Base-by-base conservation (phyloP, 1,139 yeast genomes). In the Geotrichum cucujoidarum region DNA sequence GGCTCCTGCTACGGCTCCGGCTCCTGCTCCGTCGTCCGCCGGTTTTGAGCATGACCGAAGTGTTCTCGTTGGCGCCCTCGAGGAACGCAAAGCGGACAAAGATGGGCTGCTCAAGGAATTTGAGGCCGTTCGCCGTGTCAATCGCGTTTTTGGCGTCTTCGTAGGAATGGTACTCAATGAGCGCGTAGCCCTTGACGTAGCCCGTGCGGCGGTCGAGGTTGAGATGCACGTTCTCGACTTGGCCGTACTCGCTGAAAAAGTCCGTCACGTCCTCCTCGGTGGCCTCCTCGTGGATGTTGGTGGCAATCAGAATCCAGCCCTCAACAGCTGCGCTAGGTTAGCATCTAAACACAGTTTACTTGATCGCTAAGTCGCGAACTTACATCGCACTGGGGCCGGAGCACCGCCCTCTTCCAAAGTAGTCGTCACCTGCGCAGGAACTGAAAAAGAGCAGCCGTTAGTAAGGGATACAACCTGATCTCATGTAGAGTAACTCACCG, bases 201-300 rank as follows among this genome's bases (percentile, higher is more conserved):
- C 77, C 77, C 1, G 76, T 68, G 40, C 69, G 67, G 38, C 74
- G 62, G 50, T 73, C 76, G 4, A 72, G 55, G 48, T 73, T 73
- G 48, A 73, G 52, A 51, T 70, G 74, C 6, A 72, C 49, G 41
- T 67, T 68, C 17, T 60, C 61, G 3, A 74, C 66, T 10, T 57
- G 57, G 1, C 75, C 76, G 49, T 56, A 71, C 30, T 73, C 77
- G 32, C 69, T 63, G 53, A 73, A 72, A 27, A 61, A 58, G 49
- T 74, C 77, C 7, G 56, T 55, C 5, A 73, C 55, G 40, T 72
- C 75, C 45, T 73, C 77, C 48, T 74, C 78, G 8, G 71, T 58
- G 3, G 73, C 70, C 54, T 74, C 78, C 36, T 72, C 75, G 49
- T 74, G 75, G 14, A 74, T 50, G 40, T 71, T 71, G 0, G 69